These are phyloP conservation scores for Emericellopsis cladophorae DNA, from an alignment of 2,329 filamentous ascomycete genomes.

Conservation along the genomic window DNA sequence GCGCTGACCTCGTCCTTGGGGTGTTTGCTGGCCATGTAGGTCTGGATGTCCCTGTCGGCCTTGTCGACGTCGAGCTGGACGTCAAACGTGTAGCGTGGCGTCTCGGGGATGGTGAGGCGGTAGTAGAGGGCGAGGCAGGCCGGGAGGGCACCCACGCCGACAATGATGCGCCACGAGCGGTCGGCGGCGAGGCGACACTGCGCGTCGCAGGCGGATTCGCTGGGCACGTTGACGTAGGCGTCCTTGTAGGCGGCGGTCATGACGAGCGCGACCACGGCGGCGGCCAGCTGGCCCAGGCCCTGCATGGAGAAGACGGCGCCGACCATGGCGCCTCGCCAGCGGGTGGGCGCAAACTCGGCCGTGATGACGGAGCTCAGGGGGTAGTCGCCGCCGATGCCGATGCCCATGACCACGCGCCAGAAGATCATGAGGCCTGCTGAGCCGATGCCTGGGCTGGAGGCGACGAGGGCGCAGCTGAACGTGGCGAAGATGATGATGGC, in stretches of 20 bases:
- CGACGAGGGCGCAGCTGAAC: slow-evolving; percentile 51
- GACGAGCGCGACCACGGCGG: slow-evolving; percentile 58
- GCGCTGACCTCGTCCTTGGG: slow-evolving; percentile 29
- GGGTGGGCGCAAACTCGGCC: slow-evolving; percentile 72
- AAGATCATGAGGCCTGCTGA: slow-evolving; percentile 53
- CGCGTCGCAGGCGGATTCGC: slow-evolving; percentile 37
- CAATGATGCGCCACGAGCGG: slow-evolving; percentile 70
- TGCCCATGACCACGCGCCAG: slow-evolving; percentile 67
- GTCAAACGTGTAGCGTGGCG: slow-evolving; percentile 73
- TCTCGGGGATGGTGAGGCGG: slow-evolving; percentile 75
- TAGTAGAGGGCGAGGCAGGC: slow-evolving; percentile 75
- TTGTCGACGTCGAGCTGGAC: slow-evolving; percentile 64
- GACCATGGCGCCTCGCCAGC: slow-evolving; percentile 76
- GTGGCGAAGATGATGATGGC: slow-evolving; percentile 61
- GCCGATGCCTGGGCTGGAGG: slow-evolving; percentile 46
- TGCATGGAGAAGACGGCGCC: slow-evolving; percentile 78
- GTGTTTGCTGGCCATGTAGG: slow-evolving; percentile 37
- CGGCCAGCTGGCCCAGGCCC: slow-evolving; percentile 64
- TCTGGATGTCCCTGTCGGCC: slow-evolving; percentile 59
- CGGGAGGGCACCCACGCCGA: slow-evolving; percentile 67
- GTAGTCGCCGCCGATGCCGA: slow-evolving; percentile 74
- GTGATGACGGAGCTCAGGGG: slow-evolving; percentile 72
- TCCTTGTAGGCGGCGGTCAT: slow-evolving; percentile 52
- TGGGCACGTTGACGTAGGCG: slow-evolving; percentile 28
- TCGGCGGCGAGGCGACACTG: slow-evolving; percentile 60